phyloP scores from a whole-genome alignment of 495 filamentous ascomycete species.

The Penicillium pancosmium region DNA sequence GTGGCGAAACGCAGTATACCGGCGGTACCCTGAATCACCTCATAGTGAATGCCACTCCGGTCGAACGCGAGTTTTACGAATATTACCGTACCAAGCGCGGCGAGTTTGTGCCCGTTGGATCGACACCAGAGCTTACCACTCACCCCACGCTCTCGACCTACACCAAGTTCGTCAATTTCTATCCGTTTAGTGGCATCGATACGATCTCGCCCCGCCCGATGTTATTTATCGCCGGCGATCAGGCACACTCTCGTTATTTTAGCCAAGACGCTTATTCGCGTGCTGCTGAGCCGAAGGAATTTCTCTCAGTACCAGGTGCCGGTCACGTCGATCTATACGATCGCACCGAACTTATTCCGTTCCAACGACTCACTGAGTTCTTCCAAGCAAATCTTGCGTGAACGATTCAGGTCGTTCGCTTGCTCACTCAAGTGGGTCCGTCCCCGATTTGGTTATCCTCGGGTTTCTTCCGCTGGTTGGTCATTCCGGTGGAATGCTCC shows the following conservation, averaged over 20 bases:
- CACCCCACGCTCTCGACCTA: slow-evolving; percentile 25
- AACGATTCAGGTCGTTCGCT: neutral
- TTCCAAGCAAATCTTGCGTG: slow-evolving; percentile 22
- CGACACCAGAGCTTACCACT: slow-evolving; percentile 23
- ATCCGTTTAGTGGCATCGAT: slow-evolving; percentile 30
- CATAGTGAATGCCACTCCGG: slow-evolving; percentile 14
- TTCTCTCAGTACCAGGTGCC: slow-evolving; percentile 26
- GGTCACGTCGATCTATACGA: slow-evolving; percentile 34
- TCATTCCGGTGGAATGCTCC: neutral
- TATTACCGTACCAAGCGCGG: slow-evolving; percentile 31
- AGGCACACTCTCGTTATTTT: slow-evolving; percentile 32
- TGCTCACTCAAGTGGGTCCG: neutral
- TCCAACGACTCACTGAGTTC: slow-evolving; percentile 25
- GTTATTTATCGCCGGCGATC: slow-evolving; percentile 30
- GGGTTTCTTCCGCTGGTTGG: neutral
- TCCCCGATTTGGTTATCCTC: neutral
- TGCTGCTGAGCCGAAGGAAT: slow-evolving; percentile 31
- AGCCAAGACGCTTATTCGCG: slow-evolving; percentile 31
- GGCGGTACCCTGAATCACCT: slow-evolving; percentile 19
- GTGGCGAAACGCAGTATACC: slow-evolving; percentile 20
- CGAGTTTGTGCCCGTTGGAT: slow-evolving; percentile 21
- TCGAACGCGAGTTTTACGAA: slow-evolving; percentile 30
- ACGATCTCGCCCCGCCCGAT: slow-evolving; percentile 32
- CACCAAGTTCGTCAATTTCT: slow-evolving; percentile 31
- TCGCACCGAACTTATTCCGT: slow-evolving; percentile 30